Evolutionary conservation across 2,329 filamentous ascomycete species (phyloP).

Genomic region (Epichloe sp.): DNA sequence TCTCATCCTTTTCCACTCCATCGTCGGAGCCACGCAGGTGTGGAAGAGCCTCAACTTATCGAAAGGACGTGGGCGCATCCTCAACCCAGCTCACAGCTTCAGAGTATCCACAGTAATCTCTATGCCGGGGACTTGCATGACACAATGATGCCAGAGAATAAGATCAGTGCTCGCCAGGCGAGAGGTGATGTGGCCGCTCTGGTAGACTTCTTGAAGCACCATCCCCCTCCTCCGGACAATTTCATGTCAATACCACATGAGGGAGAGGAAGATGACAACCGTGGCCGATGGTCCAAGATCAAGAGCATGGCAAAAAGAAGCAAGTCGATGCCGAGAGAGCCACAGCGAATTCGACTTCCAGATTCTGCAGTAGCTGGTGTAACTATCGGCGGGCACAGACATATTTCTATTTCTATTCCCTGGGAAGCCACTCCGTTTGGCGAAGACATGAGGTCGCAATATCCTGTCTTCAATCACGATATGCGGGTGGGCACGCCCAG

Average conservation of each 20-base stretch:
- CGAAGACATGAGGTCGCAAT: slow-evolving; percentile 18
- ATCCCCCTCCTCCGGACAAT: slow-evolving; percentile 35
- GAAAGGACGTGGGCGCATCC: neutral
- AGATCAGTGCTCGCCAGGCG: slow-evolving; percentile 8
- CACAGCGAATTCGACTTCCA: slow-evolving; percentile 29
- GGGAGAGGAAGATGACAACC: slow-evolving; percentile 16
- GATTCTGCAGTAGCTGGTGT: slow-evolving; percentile 42
- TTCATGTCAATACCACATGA: slow-evolving; percentile 33
- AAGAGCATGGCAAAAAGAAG: slow-evolving; percentile 26
- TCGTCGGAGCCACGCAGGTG: slow-evolving; percentile 4
- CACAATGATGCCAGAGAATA: slow-evolving; percentile 2
- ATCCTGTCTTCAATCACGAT: slow-evolving; percentile 17
- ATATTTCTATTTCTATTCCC: slow-evolving; percentile 50
- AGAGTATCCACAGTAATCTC: neutral
- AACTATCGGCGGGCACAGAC: slow-evolving; percentile 38
- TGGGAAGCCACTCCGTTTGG: slow-evolving; percentile 33
- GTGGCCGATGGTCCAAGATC: slow-evolving; percentile 29
- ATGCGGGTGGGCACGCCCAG: slow-evolving; percentile 1
- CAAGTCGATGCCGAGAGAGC: slow-evolving; percentile 19
- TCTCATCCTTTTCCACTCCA: slow-evolving; percentile 2
- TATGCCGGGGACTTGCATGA: slow-evolving; percentile 4
- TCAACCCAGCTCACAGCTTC: neutral
- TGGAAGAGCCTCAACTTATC: neutral
- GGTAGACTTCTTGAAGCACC: slow-evolving; percentile 36
- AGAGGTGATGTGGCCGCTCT: slow-evolving; percentile 22